phyloP scores from a whole-genome alignment of 192 early-diverging fungal genomes.

The Globomyces pollinis-pini region DNA sequence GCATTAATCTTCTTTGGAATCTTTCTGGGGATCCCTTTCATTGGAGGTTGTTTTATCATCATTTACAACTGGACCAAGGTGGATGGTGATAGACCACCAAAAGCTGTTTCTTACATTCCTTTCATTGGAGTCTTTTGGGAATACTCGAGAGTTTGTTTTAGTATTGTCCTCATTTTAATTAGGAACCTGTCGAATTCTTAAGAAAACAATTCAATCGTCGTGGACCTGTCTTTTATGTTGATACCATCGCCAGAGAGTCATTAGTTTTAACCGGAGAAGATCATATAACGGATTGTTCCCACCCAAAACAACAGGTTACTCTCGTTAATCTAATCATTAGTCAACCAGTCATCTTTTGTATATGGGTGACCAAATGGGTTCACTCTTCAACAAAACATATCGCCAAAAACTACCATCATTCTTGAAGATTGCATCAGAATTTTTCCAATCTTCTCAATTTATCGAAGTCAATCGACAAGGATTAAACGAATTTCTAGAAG shows the following conservation, averaged over 20 bases:
- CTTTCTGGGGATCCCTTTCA: constrained; percentile 3
- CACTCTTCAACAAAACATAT: not conserved
- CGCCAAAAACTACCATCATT: not conserved
- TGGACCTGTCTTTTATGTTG: not conserved
- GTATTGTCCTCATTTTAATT: not conserved
- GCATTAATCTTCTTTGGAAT: constrained; percentile 3
- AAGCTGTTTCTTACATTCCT: not conserved
- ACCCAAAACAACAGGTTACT: too few relatives aligned
- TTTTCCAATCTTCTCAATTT: not conserved
- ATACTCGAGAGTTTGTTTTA: not conserved
- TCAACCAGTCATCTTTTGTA: not conserved
- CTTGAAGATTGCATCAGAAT: constrained; percentile 1
- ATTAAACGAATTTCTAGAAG: not conserved
- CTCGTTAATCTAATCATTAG: not conserved
- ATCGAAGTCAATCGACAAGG: not conserved
- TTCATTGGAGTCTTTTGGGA: not conserved
- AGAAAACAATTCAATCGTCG: not conserved
- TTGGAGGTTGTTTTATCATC: not conserved
- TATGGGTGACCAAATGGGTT: not conserved
- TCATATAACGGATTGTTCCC: not conserved
- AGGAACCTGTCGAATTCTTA: not conserved
- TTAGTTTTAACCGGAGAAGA: not conserved
- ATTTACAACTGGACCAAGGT: constrained; percentile 4
- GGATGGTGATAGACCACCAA: not conserved
- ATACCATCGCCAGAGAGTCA: not conserved